phyloP scores from a whole-genome alignment of 2,329 filamentous ascomycete species.

The Aureobasidium zeae region DNA sequence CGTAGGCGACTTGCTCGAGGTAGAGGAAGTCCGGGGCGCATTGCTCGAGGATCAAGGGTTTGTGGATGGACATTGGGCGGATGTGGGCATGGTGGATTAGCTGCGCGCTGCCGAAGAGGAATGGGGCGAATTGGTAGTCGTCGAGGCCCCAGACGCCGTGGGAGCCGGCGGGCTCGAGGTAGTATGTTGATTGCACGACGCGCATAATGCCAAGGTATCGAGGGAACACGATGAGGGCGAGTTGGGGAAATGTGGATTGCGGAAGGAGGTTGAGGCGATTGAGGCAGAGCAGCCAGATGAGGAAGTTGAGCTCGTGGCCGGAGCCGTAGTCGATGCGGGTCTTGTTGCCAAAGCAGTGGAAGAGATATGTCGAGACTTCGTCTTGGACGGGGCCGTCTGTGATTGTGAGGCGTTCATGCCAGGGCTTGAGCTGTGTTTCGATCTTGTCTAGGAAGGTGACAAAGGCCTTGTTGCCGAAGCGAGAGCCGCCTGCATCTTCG shows the following conservation, averaged over 20 bases:
- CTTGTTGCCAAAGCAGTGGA: constrained; percentile 76
- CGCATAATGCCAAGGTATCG: constrained; percentile 84
- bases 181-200: constrained; percentile 80
- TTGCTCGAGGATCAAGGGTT: constrained; percentile 78
- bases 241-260: constrained; percentile 56
- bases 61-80: constrained; percentile 60
- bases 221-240: constrained; percentile 71
- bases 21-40: constrained; percentile 78
- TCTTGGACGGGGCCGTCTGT: constrained; percentile 44
- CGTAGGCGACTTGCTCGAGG: constrained; percentile 83
- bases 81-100: constrained; percentile 57
- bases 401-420: constrained; percentile 57
- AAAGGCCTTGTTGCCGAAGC: constrained; percentile 93
- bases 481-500: constrained; percentile 74
- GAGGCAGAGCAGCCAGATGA: constrained; percentile 92
- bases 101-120: constrained; percentile 42
- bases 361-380: constrained; percentile 72
- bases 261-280: constrained; percentile 65
- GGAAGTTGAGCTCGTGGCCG: constrained; percentile 93
- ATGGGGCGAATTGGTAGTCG: constrained; percentile 46
- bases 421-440: constrained; percentile 37
- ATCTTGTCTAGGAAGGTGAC: constrained; percentile 67
- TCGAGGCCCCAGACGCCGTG: constrained; percentile 46
- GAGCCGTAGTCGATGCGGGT: constrained; percentile 91
- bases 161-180: constrained; percentile 67